Base-by-base conservation (phyloP, 2,329 filamentous ascomycete species). In the Kalmusia sp. region DNA sequence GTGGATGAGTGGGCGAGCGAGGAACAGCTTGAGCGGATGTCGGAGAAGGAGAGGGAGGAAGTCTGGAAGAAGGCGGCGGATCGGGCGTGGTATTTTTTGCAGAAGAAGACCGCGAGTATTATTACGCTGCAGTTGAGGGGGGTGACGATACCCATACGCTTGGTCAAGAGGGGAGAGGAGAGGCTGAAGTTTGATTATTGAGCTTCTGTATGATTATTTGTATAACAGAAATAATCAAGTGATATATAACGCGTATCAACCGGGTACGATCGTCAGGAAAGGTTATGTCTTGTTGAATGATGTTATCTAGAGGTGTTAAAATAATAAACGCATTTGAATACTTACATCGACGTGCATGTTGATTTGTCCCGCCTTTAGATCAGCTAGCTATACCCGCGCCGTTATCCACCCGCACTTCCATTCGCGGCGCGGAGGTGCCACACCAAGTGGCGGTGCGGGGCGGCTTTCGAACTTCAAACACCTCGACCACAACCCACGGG, bases 91-190 rank as follows among this genome's bases (percentile, higher is more conserved):
- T 69, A 76, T 46, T 79, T 83, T 48, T 67, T 92, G 43, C 74
- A 72, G 51, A 75, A 78, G 27, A 86, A 77, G 12, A 78, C 88
- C 62, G 80, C 76, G 24, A 83, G 83, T n/a, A 73, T 90, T 51
- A 80, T 93, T 55, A 92, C 90, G 54, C 77, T 93, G 61, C 90
- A 91, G 76, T 78, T 93, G 72, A 80, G 73, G 33, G 70, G 86
- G 25, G 77, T 77, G 5, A 77, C 82, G 49, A 84, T 93, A 28
- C 87, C 88, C 0, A 76, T 93, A 34, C 77, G 89, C 58, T 73
- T 93, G 59, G 87, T 91, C 8, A 85, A 77, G 76, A 84, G 87
- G 61, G 90, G 90, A 0, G 75, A 83, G 58, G 91, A 93, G 79
- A 82, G 82, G 64, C 92, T 93, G 74, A 61, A 60, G 54, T 72